Evolutionary conservation across 495 filamentous ascomycete genomes (phyloP).

Genomic region (Aspergillus ellipticus): DNA sequence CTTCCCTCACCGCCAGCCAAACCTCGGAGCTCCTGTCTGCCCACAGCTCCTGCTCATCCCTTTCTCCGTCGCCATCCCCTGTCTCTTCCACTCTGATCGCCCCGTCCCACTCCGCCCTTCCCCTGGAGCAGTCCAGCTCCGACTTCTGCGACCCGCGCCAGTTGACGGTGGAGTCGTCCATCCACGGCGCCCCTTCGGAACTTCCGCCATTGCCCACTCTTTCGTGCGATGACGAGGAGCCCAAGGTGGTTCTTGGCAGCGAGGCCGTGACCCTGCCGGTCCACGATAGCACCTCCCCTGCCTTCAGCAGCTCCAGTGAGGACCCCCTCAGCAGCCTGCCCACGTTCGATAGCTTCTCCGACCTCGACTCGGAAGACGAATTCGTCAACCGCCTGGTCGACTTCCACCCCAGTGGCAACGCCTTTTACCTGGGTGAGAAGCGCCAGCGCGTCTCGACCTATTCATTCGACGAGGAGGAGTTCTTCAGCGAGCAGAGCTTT

Average conservation of each 20-base stretch:
- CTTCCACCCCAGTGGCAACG: conserved; percentile 55
- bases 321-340: conserved; percentile 61
- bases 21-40: conserved; percentile 70
- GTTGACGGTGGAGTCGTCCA: conserved; percentile 70
- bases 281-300: conserved; percentile 45
- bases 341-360: conserved; percentile 79
- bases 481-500: conserved; percentile 70
- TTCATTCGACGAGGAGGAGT: conserved; percentile 68
- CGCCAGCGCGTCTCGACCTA: conserved; percentile 69
- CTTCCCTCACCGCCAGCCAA: conserved; percentile 61
- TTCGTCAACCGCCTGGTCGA: conserved; percentile 74
- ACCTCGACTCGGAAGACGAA: conserved; percentile 91
- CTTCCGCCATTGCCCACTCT: conserved; percentile 69
- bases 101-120: conserved; percentile 55
- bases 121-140: conserved; percentile 30
- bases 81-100: conserved; percentile 57
- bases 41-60: conserved; percentile 69
- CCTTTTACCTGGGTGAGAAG: conserved; percentile 67
- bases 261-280: conserved; percentile 56
- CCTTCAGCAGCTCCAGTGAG: conserved; percentile 46
- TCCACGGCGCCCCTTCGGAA: conserved; percentile 53
- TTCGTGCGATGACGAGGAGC: conserved; percentile 69
- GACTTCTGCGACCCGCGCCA: conserved; percentile 94
- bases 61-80: conserved; percentile 74
- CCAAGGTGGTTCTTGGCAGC: conserved; percentile 67